Evolutionary conservation across 805 yeast species (phyloP), one percentile per base, ranked within the genome.

Genomic region (Lachancea thermotolerans): DNA sequence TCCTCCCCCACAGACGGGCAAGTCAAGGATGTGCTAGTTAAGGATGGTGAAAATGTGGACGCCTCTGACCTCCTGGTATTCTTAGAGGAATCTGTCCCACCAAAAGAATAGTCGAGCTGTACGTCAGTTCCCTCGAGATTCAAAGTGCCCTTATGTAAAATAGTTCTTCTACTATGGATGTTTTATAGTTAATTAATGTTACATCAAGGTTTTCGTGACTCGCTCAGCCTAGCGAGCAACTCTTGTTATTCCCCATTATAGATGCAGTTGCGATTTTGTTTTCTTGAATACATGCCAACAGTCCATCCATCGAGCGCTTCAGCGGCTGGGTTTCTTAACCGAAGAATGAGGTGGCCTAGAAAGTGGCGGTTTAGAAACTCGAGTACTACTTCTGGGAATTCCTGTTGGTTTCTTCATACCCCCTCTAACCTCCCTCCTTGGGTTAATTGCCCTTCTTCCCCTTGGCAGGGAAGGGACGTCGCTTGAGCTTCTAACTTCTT

Each of bases 21-120:
- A 62, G 79, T 93, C 50, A 81, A 83, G 39, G 87, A 83, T 17
- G 76, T 93, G 16, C 66, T 75, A 40, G 84, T 88, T 53, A 82
- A 82, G 67, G 95, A 87, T 64, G 95, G 96, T 57, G 99, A 93
- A 60, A 82, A 91, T 42, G 97, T 93, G 40, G 99, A 90, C 60
- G 95, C 97, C 44, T 82, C 85, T 52, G 99, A 93, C 65, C 73
- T 93, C 67, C 73, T 95, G 53, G 81, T 82, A 55, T 73, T 73
- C 60, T 71, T 85, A 52, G 75, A 61, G 42, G 57, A 57, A 41
- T 49, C 53, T 9, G 55, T 37, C 30, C 46, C 46, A 33, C 39
- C 46, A n/a, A 43, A 43, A 32, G 35, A 39, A 14, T 37, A 35
- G 31, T 21, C 7, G 25, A 21, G 25, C 7, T 21, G 25, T n/a